Percentiles rank a stretch among this genome's conserved stretches.
phyloP scores from a whole-genome alignment of 768 basidiomycete species.

The Collybia sp. region DNA sequence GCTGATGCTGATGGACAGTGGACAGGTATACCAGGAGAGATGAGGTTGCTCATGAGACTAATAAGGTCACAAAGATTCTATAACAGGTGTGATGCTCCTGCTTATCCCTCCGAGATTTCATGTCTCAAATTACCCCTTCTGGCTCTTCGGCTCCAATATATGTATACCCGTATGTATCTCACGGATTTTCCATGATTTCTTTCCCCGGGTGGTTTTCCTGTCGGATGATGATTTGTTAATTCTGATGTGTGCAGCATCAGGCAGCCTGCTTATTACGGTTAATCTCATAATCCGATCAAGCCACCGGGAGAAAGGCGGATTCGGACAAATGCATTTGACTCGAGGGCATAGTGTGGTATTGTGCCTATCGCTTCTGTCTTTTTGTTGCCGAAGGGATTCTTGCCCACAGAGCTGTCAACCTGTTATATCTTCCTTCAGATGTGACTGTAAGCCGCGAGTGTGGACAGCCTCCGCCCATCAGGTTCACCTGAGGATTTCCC shows the following conservation, averaged over 20 bases:
- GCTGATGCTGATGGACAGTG: too few species aligned
- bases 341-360: conserved; percentile 16
- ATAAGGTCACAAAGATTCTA: too few species aligned
- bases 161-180: too few species aligned
- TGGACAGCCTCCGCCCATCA: conserved; percentile 17
- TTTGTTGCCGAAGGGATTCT: conserved; percentile 19
- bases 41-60: too few species aligned
- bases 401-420: conserved; percentile 14
- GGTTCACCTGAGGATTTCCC: conserved; percentile 9
- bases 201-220: conserved; percentile 13
- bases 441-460: conserved; percentile 8
- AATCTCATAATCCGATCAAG: conserved; percentile 25
- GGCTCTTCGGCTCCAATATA: too few species aligned
- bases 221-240: conserved; percentile 18
- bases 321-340: conserved; percentile 13
- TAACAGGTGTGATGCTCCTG: too few species aligned
- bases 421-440: conserved; percentile 14
- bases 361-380: conserved; percentile 10
- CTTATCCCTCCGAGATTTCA: too few species aligned
- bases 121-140: too few species aligned
- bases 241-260: conserved; percentile 5
- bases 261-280: conserved; percentile 11
- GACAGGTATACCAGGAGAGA: too few species aligned
- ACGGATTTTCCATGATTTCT: too few species aligned
- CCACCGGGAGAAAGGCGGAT: conserved; percentile 23